These are phyloP conservation scores for Ajuga chamaepitys DNA, from an alignment of 257 asterid species.

Conservation along the genomic window DNA sequence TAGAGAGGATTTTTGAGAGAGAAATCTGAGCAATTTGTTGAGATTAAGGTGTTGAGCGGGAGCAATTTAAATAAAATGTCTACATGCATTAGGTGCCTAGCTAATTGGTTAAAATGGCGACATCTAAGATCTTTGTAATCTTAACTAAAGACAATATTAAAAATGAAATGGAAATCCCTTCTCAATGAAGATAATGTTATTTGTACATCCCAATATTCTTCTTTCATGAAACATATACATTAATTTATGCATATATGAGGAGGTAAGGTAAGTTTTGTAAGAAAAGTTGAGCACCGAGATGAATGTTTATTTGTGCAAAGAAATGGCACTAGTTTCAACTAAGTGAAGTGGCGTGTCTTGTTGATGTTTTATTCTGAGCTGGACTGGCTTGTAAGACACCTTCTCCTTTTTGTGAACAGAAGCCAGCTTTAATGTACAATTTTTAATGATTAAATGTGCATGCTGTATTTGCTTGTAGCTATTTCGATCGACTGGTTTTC, in stretches of 20 bases:
- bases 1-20: not conserved
- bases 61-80: constrained; percentile 20
- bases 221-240: not conserved
- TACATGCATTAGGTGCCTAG: not conserved
- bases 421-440: not conserved
- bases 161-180: constrained; percentile 11
- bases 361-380: constrained; percentile 27
- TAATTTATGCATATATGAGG: not conserved
- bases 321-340: constrained; percentile 28
- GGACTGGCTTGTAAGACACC: constrained; percentile 30
- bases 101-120: constrained; percentile 35
- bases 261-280: not conserved
- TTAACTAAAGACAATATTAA: constrained; percentile 16
- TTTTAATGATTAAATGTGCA: no score
- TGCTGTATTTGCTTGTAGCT: no score
- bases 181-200: not conserved
- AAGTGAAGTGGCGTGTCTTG: constrained; percentile 33
- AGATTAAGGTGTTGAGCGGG: not conserved
- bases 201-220: not conserved
- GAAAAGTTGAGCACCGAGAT: not conserved
- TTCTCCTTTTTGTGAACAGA: not conserved
- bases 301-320: not conserved
- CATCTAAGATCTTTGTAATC: constrained; percentile 16
- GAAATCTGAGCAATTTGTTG: not conserved
- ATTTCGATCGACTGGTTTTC: no score